Evolutionary conservation across 768 basidiomycete species (phyloP), one percentile per base, ranked within the genome.

Genomic region (Lactarius psammicola): DNA sequence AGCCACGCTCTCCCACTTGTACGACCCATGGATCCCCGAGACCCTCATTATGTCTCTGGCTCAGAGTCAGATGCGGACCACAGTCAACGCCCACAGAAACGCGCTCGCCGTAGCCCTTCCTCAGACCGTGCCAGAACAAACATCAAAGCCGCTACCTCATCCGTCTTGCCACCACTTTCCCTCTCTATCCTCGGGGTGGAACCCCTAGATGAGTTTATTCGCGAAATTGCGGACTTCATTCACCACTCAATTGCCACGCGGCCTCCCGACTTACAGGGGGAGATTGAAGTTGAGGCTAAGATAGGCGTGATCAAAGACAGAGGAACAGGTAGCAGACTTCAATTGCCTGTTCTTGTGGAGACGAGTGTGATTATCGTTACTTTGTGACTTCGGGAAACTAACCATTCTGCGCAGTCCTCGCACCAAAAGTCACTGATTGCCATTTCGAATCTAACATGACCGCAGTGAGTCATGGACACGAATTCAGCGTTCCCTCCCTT

Each of bases 371-470:
- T 64, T 44, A 31, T 17, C 33, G 31, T 59, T 28, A 1, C 28
- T 58, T 26, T 23, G 18, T 5, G 17, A 63, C 2, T 23, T 55
- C 40, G 56, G 51, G 42, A 23, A 51, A 71, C 54, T 71, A 51
- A 44, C 44, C n/a, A 9, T 30, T 31, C 26, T 63, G 54, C 60
- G 13, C 73, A 97, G 94, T 95, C 67, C 77, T 96, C 6, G 69
- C 77, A 5, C 87, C 89, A 10, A 84, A 88, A 59, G 77, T 74
- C 38, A 67, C 84, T 3, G 87, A 91, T 58, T 74, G 87, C 62
- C 86, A 87, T 15, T 98, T 98, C 75, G 91, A 95, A 75, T 90
- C 93, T 66, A 95, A 96, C 74, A 98, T 99, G 95, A 84, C 92
- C 51, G 77, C 81, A 68, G 93, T 96, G 74, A 72, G 89, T 82